Evolutionary conservation across 179 eudicot species (phyloP), one percentile per base, ranked within the genome.

Genomic region (Beta lomatogona): DNA sequence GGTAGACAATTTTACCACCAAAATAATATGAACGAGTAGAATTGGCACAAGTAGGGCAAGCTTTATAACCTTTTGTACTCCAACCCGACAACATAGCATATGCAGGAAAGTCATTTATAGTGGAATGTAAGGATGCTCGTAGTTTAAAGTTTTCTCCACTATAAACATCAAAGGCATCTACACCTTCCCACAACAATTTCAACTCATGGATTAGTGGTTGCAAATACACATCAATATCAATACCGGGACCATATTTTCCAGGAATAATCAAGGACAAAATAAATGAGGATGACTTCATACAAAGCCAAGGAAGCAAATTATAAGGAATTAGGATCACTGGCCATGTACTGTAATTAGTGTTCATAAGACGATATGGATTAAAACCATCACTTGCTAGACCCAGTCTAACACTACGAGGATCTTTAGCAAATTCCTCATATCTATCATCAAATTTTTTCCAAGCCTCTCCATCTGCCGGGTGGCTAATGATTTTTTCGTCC

Each of bases 401-500:
- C 59, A 76, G 45, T 22, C 69, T 16, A 6, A 76, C 79, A 76
- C 61, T 76, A 44, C 79, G 54, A 59, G 69, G 69, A 61, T 60
- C 79, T 13, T 9, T 6, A 15, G 69, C 70, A 45, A 76, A 76
- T 13, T 10, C 28, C 6, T 18, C 54, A 76, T 76, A 61, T 6
- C 31, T 16, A 15, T 44, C 48, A 60, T 76, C 55, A 76, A 76
- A 76, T 3, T 44, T 9, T 76, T 59, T 61, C 79, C 76, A 73
- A 14, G 76, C 76, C 48, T 6, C 4, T 1, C 12, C 76, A 73
- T 73, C 76, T 31, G 77, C 76, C 0, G 82, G 82, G 65, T 81
- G 84, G 7, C 87, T 72, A 44, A 80, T 19, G 5, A 22, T 65
- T 0, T 79, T 84, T 73, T 80, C 84, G 11, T 80, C 73, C 31